phyloP scores from a whole-genome alignment of 73 alveolate species.

The Effrenium voratum region DNA sequence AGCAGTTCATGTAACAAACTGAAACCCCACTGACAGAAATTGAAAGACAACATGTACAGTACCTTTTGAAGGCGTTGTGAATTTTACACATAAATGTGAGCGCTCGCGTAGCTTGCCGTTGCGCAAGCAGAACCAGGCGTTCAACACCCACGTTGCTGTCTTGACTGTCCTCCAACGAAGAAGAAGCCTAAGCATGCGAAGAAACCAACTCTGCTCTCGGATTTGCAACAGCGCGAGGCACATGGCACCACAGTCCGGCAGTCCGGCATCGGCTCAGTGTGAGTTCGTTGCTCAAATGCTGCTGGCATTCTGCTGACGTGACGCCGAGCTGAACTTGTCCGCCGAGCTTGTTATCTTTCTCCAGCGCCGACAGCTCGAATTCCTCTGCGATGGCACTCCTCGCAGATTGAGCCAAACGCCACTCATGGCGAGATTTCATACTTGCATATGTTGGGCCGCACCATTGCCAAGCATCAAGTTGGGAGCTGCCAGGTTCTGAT shows the following conservation, averaged over 20 bases:
- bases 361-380: conserved; percentile 62
- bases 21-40: too few relatives aligned
- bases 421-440: background rate
- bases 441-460: background rate
- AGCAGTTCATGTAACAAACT: background rate
- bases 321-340: conserved; percentile 34
- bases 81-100: too few relatives aligned
- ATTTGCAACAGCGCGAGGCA: too few relatives aligned
- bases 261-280: too few relatives aligned
- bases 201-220: too few relatives aligned
- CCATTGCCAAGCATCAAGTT: conserved; percentile 31
- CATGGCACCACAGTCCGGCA: too few relatives aligned
- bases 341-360: conserved; percentile 67
- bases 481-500: conserved; percentile 85
- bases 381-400: conserved; percentile 93
- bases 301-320: too few relatives aligned
- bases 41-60: too few relatives aligned
- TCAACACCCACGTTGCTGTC: background rate
- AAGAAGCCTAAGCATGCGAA: conserved; percentile 48
- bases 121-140: too few relatives aligned
- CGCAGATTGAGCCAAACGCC: background rate
- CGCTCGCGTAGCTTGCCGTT: too few relatives aligned
- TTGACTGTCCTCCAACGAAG: conserved; percentile 31
- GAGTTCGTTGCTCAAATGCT: too few relatives aligned
- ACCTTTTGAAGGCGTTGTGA: too few relatives aligned